Evolutionary conservation across 305 asterid species (phyloP).

Genomic region (Fraxinus ornus): DNA sequence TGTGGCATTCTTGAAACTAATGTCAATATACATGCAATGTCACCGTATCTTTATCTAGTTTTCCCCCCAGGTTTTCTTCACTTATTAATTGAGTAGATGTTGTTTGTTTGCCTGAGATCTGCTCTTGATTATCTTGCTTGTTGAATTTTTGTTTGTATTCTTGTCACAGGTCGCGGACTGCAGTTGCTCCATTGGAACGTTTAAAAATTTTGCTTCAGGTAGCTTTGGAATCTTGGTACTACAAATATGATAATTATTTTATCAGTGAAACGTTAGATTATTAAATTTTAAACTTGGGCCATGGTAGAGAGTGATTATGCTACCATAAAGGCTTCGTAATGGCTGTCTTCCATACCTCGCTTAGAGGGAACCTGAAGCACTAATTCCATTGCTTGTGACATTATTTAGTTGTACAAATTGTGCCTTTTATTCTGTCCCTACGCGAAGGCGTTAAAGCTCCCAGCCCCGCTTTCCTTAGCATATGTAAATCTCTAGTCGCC

Average conservation of each 20-base stretch:
- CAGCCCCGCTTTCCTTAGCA: slow-evolving; percentile 52
- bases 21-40: not conserved
- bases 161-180: slow-evolving; percentile 75
- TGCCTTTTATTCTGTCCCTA: not conserved
- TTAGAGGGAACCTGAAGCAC: not conserved
- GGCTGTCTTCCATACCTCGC: slow-evolving; percentile 8
- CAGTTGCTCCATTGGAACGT: slow-evolving; percentile 91
- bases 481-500: slow-evolving; percentile 83
- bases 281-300: not conserved
- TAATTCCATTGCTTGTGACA: not conserved
- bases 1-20: not conserved
- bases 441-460: slow-evolving; percentile 75
- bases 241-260: not conserved
- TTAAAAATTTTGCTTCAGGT: slow-evolving; percentile 88
- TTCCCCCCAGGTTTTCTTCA: not conserved
- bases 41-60: not conserved
- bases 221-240: not conserved
- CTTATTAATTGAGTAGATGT: not conserved
- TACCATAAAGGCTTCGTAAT: not conserved
- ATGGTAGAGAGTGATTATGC: not conserved
- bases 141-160: slow-evolving; percentile 23
- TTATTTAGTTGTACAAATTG: not conserved
- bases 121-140: not conserved
- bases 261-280: not conserved
- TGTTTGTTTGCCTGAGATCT: not conserved